phyloP scores from a whole-genome alignment of 2,329 filamentous ascomycete species.

The Verticillium albo-atrum region DNA sequence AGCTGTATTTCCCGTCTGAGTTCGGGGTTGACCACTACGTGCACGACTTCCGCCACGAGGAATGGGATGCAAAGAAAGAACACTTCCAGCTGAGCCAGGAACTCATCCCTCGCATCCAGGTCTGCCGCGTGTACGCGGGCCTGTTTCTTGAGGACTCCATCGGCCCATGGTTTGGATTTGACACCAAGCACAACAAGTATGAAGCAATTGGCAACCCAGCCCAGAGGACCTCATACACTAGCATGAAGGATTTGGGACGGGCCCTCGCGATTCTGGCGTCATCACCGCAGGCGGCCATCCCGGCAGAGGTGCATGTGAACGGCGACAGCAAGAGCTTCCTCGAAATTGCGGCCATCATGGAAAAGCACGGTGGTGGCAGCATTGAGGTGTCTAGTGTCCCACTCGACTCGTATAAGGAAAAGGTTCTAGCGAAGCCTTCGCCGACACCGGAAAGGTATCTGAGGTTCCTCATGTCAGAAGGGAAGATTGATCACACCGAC shows the following conservation, averaged over 20 bases:
- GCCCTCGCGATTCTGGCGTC: slow-evolving; percentile 20
- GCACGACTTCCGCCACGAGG: slow-evolving; percentile 26
- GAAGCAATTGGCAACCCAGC: slow-evolving; percentile 20
- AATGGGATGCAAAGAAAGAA: slow-evolving; percentile 26
- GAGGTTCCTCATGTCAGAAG: slow-evolving; percentile 28
- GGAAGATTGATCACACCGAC: slow-evolving; percentile 19
- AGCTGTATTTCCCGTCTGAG: slow-evolving; percentile 29
- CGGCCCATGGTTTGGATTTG: slow-evolving; percentile 24
- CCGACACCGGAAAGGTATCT: slow-evolving; percentile 20
- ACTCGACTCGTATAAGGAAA: slow-evolving; percentile 18
- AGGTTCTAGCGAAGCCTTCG: slow-evolving; percentile 10
- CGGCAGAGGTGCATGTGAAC: slow-evolving; percentile 18
- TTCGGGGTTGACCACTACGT: slow-evolving; percentile 31
- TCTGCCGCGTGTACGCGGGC: slow-evolving; percentile 25
- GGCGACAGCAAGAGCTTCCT: slow-evolving; percentile 19
- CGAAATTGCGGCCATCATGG: slow-evolving; percentile 21
- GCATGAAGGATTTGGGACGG: slow-evolving; percentile 22
- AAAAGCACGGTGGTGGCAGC: slow-evolving; percentile 11
- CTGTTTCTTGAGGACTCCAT: slow-evolving; percentile 27
- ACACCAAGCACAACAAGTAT: slow-evolving; percentile 20
- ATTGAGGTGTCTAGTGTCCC: slow-evolving; percentile 18
- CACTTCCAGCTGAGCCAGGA: slow-evolving; percentile 18
- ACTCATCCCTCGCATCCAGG: slow-evolving; percentile 13
- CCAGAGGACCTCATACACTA: slow-evolving; percentile 22
- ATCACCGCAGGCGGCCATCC: slow-evolving; percentile 14